Base-by-base conservation (phyloP, 805 yeast species). In the Kluyveromyces wickerhamii region DNA sequence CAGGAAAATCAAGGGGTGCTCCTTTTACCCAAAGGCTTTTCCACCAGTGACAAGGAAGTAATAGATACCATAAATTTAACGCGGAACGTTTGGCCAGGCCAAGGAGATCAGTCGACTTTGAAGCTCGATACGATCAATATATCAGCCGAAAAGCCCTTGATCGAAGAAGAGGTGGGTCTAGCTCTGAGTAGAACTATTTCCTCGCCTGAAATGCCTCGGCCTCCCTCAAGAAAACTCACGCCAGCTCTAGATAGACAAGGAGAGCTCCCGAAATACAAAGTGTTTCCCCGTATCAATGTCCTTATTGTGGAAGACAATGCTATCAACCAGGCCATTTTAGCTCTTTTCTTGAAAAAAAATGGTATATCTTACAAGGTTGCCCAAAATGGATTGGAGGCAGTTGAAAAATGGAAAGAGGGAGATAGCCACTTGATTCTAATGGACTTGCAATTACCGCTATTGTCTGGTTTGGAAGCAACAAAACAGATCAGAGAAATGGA, bases 391-490 rank as follows among this genome's bases (percentile, higher is more conserved):
- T 76, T 79, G 47, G 97, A 92, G 52, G 99, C 98, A 1, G 73
- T 92, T 2, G 94, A 87, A 43, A 83, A 79, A 59, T 92, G 97
- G 97, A 70, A 85, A 44, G 76, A 73, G 40, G 98, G 98, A 9
- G 96, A 96, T 0, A 86, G 83, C 52, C 97, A 92, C 55, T 65
- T 92, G 43, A 94, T 94, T 25, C 70, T 92, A 28, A 92, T 92
- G 98, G 99, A 92, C 65, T 83, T 92, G 49, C 97, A 92, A 60
- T 66, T 92, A 36, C 99, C 99, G 0, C 94, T 87, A 2, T 77
- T 89, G 68, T 84, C 96, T 1, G 99, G 99, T 21, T 74, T 92
- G 22, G 96, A 89, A 42, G 97, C 95, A 3, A 83, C 97, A 2
- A 80, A 82, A 51, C 95, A 86, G 49, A 92, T 92, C 26, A 67